These are phyloP conservation scores for Colletotrichum tofieldiae DNA, from an alignment of 2,329 filamentous ascomycete species.

Conservation along the genomic window DNA sequence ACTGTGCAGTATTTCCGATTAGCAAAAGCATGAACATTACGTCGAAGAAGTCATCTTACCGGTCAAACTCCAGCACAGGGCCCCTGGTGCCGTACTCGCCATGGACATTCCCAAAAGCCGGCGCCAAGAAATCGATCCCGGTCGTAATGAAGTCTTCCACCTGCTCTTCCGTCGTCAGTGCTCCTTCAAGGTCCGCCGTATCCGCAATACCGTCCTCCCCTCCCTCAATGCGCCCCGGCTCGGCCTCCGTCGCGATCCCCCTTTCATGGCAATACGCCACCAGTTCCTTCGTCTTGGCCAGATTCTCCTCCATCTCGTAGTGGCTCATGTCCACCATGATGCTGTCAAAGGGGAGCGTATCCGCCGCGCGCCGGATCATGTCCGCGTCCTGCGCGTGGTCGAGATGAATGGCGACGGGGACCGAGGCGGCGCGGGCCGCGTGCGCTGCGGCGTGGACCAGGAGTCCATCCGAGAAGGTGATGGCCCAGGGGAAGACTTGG, in stretches of 20 bases:
- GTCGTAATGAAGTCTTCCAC: too few species aligned
- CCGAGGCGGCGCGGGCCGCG: slow-evolving; percentile 56
- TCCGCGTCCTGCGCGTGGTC: slow-evolving; percentile 76
- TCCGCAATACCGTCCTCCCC: too few species aligned
- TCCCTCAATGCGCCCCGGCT: too few species aligned
- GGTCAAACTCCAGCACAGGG: slow-evolving; percentile 55
- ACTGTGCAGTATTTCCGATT: neutral
- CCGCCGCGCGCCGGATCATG: slow-evolving; percentile 70
- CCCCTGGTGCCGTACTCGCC: too few species aligned
- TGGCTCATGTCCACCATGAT: slow-evolving; percentile 87
- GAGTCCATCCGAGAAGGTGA: slow-evolving; percentile 72
- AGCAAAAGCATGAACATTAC: neutral
- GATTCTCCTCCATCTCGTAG: slow-evolving; percentile 79
- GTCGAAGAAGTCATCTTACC: slow-evolving; percentile 34
- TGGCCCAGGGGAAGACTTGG: slow-evolving; percentile 37
- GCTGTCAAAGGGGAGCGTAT: slow-evolving; percentile 73
- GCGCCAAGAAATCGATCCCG: too few species aligned
- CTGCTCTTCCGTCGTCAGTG: too few species aligned
- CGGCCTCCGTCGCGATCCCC: too few species aligned
- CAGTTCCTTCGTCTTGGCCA: slow-evolving; percentile 73
- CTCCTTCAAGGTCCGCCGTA: too few species aligned
- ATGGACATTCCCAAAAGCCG: too few species aligned
- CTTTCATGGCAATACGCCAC: slow-evolving; percentile 71
- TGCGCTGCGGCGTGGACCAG: slow-evolving; percentile 69
- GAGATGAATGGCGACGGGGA: slow-evolving; percentile 67